Conservation (phyloP, 805 yeast species). For the baker's yeast (Saccharomyces cerevisiae) region DNA sequence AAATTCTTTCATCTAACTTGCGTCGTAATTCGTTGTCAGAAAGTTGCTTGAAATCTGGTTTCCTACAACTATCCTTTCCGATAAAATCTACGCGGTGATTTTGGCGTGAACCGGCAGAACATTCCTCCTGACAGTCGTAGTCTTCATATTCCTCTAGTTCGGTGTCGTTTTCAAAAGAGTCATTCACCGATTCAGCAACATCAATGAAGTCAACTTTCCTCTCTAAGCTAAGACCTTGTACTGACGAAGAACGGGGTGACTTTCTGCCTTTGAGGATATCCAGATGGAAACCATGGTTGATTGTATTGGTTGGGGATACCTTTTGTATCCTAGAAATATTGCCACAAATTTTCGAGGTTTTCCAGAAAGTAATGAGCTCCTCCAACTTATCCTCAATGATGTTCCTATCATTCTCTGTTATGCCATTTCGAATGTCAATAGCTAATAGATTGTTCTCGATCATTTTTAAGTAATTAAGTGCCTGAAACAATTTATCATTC, state of each 20-base stretch:
- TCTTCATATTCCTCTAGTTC: constrained; percentile 2
- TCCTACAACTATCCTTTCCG: constrained; percentile 1
- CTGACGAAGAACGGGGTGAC: not conserved
- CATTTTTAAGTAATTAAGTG: not conserved
- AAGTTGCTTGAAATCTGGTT: constrained; percentile 7
- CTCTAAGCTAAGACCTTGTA: not conserved
- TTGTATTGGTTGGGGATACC: not conserved
- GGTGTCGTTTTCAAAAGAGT: constrained; percentile 4
- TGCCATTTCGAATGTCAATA: not conserved
- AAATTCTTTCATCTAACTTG: constrained; percentile 23
- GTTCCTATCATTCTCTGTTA: not conserved
- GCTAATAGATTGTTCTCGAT: not conserved
- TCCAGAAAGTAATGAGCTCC: not conserved
- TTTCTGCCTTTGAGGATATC: not conserved
- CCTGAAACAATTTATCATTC: not conserved
- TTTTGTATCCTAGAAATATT: not conserved
- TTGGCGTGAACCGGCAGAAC: not conserved
- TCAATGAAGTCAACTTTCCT: constrained; percentile 10
- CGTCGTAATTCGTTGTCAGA: constrained; percentile 25
- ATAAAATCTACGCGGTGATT: constrained; percentile 1
- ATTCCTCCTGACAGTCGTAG: not conserved
- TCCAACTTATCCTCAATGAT: not conserved
- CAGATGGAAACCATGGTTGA: not conserved
- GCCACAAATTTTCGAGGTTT: not conserved
- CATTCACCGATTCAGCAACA: constrained; percentile 11